phyloP scores from a whole-genome alignment of 768 basidiomycete genomes.

The Phylloporus sp. region DNA sequence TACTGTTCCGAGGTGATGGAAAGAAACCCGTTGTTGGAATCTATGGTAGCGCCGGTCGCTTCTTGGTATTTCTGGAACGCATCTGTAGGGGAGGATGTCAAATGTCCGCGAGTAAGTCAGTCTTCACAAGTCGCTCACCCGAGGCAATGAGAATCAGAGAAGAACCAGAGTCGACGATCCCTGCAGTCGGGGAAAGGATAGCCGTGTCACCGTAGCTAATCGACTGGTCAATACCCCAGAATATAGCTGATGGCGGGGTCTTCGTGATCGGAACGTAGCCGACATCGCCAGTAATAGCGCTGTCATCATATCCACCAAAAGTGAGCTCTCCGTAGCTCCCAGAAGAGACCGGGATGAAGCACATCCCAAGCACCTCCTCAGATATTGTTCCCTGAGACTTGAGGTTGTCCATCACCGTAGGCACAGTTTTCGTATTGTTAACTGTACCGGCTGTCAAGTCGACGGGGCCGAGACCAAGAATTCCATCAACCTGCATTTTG shows the following conservation, averaged over 20 bases:
- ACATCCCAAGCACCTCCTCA: conserved; percentile 28
- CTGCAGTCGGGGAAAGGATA: conserved; percentile 24
- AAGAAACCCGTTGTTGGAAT: conserved; percentile 28
- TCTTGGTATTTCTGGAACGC: conserved; percentile 24
- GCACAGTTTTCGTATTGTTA: conserved; percentile 8
- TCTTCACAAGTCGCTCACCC: conserved; percentile 5
- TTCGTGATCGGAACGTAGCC: conserved; percentile 23
- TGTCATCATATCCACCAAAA: conserved; percentile 22
- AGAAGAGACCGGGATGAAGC: conserved; percentile 22
- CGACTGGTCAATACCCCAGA: conserved; percentile 31
- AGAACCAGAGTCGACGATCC: conserved; percentile 33
- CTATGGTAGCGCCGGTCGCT: conserved; percentile 26
- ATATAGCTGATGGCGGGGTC: conserved; percentile 19
- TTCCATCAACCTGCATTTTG: conserved; percentile 35
- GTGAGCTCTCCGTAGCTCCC: conserved; percentile 21
- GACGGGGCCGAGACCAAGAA: conserved; percentile 34
- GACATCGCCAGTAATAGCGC: conserved; percentile 10
- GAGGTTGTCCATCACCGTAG: conserved; percentile 35
- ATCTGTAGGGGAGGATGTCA: conserved; percentile 17
- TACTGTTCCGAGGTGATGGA: conserved; percentile 24
- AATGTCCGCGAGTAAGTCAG: neutral
- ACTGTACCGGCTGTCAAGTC: conserved; percentile 29
- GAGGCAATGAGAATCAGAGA: conserved; percentile 22
- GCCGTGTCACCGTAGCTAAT: conserved; percentile 24
- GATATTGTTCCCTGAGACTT: conserved; percentile 23